phyloP scores from a whole-genome alignment of 768 basidiomycete genomes.

The Tubosaeta sp. region DNA sequence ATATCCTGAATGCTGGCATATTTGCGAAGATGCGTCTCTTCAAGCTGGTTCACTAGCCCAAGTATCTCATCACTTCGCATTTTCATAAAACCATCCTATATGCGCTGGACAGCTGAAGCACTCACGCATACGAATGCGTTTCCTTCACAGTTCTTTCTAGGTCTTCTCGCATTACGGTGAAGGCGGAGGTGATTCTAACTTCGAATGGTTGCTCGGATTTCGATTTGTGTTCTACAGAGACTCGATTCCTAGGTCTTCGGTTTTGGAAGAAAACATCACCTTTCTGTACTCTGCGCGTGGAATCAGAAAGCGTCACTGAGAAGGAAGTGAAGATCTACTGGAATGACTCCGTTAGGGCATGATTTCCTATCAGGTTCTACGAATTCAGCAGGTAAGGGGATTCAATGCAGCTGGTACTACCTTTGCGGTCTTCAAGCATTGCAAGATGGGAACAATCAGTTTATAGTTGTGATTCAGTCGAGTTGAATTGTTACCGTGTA shows the following conservation, averaged over 20 bases:
- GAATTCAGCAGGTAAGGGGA: background rate
- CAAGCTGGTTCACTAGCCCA: constrained; percentile 18
- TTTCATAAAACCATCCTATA: background rate
- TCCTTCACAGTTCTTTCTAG: constrained; percentile 17
- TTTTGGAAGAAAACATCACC: constrained; percentile 4
- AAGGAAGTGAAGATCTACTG: constrained; percentile 10
- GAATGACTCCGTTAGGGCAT: constrained; percentile 1
- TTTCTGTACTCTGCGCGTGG: constrained; percentile 7
- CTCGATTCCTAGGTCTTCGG: background rate
- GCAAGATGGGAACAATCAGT: constrained; percentile 3
- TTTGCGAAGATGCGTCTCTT: constrained; percentile 17
- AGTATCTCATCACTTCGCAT: constrained; percentile 19
- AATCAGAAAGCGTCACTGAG: background rate
- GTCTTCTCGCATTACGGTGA: constrained; percentile 12
- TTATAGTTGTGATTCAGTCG: background rate
- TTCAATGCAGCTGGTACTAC: constrained; percentile 4
- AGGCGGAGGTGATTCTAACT: constrained; percentile 13
- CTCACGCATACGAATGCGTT: constrained; percentile 28
- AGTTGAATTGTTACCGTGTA: constrained; percentile 12
- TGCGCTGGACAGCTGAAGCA: background rate
- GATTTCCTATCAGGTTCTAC: constrained; percentile 7
- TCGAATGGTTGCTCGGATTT: constrained; percentile 22
- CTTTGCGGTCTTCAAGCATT: constrained; percentile 9
- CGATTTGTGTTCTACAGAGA: constrained; percentile 4
- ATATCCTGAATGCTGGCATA: constrained; percentile 5